These are phyloP conservation scores for Colletotrichum godetiae DNA, from an alignment of 2,329 filamentous ascomycete genomes.

Conservation along the genomic window DNA sequence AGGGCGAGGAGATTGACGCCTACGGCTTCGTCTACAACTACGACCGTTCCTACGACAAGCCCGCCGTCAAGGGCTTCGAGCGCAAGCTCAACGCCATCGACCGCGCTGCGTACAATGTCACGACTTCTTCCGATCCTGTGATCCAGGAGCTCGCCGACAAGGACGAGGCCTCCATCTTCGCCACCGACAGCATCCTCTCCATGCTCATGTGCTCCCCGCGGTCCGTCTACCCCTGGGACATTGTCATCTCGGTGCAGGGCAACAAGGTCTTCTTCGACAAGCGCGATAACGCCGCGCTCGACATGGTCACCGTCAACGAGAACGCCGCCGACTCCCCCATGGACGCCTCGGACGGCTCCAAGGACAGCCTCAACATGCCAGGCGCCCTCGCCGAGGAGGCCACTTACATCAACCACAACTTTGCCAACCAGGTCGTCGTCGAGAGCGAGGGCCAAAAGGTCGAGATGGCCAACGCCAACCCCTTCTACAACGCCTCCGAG, in stretches of 20 bases:
- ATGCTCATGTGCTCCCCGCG: slow-evolving; percentile 99
- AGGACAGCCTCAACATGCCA: slow-evolving; percentile 96
- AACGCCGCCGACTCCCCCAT: slow-evolving; percentile 96
- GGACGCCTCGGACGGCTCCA: slow-evolving; percentile 90
- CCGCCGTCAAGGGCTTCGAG: slow-evolving; percentile 88
- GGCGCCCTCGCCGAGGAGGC: slow-evolving; percentile 92
- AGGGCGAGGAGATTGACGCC: slow-evolving; percentile 93
- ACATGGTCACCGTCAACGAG: slow-evolving; percentile 99
- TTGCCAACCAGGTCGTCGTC: slow-evolving; percentile 92
- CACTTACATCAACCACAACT: slow-evolving; percentile 99
- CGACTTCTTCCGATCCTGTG: slow-evolving; percentile 93
- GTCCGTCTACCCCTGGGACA: slow-evolving; percentile 98
- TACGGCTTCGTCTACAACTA: slow-evolving; percentile 99
- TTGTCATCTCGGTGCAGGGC: slow-evolving; percentile 91
- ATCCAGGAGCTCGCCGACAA: slow-evolving; percentile 97
- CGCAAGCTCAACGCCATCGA: slow-evolving; percentile 90
- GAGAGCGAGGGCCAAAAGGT: slow-evolving; percentile 84
- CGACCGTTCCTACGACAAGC: slow-evolving; percentile 94
- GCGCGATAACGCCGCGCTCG: slow-evolving; percentile 91
- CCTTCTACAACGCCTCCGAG: slow-evolving; percentile 95
- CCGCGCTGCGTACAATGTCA: slow-evolving; percentile 97
- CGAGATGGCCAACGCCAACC: slow-evolving; percentile 88
- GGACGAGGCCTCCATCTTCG: slow-evolving; percentile 95
- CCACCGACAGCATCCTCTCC: slow-evolving; percentile 95
- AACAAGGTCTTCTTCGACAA: slow-evolving; percentile 99